Conservation (phyloP, 2,329 filamentous ascomycete species). For the Fusarium heterosporum region DNA sequence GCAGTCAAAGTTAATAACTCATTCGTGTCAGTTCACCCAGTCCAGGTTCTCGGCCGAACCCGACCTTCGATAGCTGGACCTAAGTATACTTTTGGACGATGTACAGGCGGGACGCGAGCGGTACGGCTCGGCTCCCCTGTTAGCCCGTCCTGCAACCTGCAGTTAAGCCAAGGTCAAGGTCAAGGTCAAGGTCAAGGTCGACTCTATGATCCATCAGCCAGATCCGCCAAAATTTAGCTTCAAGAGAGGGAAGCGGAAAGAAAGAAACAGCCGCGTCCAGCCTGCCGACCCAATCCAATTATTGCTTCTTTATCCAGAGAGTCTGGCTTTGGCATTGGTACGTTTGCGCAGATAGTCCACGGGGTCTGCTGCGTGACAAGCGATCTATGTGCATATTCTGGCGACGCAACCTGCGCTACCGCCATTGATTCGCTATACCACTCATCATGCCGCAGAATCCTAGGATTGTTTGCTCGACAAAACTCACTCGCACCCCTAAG, state of each 20-base stretch:
- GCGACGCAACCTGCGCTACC: background rate
- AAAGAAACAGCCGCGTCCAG: background rate
- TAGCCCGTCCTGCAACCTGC: conserved; percentile 40
- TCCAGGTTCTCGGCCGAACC: conserved; percentile 33
- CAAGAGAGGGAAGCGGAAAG: background rate
- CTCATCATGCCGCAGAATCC: background rate
- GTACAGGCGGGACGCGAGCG: conserved; percentile 38
- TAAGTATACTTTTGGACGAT: conserved; percentile 33
- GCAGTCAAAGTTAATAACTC: conserved; percentile 16
- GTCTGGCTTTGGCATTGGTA: background rate
- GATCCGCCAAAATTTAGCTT: conserved; percentile 29
- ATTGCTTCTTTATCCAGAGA: background rate
- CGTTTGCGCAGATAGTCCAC: background rate
- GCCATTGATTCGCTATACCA: background rate
- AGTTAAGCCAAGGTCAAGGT: conserved; percentile 8
- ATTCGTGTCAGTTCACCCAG: background rate
- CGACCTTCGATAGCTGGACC: conserved; percentile 16
- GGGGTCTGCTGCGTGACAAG: background rate
- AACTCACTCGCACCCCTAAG: background rate
- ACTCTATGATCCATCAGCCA: conserved; percentile 22
- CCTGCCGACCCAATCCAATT: background rate
- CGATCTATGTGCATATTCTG: conserved; percentile 5
- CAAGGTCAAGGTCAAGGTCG: conserved; percentile 8
- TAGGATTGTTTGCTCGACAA: conserved; percentile 4
- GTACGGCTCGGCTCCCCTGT: conserved; percentile 44